Evolutionary conservation across 2,329 filamentous ascomycete species (phyloP).

Genomic region (Trichoderma sp.): DNA sequence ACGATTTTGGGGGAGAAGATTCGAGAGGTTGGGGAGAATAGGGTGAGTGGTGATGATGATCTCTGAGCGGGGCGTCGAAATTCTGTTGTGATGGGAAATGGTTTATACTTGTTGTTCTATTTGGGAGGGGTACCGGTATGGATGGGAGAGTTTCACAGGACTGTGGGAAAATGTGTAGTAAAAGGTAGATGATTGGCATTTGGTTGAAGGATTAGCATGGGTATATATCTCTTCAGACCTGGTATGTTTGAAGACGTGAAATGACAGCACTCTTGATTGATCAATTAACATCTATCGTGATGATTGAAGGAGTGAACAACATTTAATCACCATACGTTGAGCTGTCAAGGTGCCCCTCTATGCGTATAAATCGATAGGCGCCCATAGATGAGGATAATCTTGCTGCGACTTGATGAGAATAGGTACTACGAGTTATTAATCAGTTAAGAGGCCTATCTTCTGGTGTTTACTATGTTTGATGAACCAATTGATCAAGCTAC

Average conservation of each 20-base stretch:
- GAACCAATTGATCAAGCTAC: background rate
- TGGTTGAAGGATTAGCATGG: background rate
- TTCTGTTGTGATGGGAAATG: background rate
- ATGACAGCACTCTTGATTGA: background rate
- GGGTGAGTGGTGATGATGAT: constrained; percentile 59
- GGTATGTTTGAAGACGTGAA: background rate
- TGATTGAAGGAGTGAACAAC: background rate
- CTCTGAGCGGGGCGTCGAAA: background rate
- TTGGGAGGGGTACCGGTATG: background rate
- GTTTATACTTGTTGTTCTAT: background rate
- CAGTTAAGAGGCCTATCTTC: background rate
- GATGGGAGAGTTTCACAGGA: background rate
- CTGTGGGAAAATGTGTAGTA: background rate
- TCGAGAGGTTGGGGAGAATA: constrained; percentile 74
- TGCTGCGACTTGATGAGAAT: background rate
- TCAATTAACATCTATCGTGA: background rate
- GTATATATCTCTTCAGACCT: background rate
- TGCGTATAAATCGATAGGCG: too few species aligned
- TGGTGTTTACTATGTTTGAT: background rate
- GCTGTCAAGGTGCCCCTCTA: background rate
- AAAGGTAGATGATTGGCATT: background rate
- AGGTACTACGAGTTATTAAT: background rate
- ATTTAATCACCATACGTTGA: background rate
- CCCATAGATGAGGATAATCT: too few species aligned
- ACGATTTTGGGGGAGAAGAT: constrained; percentile 88